Evolutionary conservation across 345 rosid genomes (phyloP).

Genomic region (Mangifera indica): DNA sequence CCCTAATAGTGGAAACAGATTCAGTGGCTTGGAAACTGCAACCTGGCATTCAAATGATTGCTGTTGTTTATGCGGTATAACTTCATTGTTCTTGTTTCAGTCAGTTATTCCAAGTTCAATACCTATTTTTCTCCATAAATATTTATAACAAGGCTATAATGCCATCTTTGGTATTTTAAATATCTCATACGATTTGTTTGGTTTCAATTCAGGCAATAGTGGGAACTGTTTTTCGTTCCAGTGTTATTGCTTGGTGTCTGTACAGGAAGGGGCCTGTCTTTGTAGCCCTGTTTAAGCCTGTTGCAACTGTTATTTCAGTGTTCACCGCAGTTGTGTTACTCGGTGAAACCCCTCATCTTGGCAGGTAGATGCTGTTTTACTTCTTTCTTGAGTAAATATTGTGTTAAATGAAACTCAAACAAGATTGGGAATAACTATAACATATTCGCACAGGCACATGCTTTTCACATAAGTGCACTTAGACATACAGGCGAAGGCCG

Average conservation of each 20-base stretch:
- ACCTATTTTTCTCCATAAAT: neutral
- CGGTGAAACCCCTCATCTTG: slow-evolving; percentile 36
- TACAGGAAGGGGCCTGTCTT: slow-evolving; percentile 42
- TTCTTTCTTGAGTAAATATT: neutral
- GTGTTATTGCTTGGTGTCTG: slow-evolving; percentile 21
- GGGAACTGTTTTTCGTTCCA: slow-evolving; percentile 26
- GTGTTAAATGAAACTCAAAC: neutral
- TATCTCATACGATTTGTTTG: neutral
- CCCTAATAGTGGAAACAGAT: slow-evolving; percentile 17
- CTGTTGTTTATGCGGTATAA: slow-evolving; percentile 13
- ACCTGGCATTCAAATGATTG: slow-evolving; percentile 15
- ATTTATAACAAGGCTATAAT: neutral
- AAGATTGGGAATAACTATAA: neutral
- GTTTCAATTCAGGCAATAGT: slow-evolving; percentile 19
- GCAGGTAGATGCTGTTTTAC: slow-evolving; percentile 20
- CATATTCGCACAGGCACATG: neutral
- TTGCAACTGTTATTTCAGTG: slow-evolving; percentile 41
- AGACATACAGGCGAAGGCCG: neutral
- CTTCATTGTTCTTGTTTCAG: neutral
- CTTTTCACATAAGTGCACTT: neutral
- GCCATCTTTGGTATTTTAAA: neutral
- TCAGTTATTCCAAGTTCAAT: neutral
- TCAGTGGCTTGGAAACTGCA: slow-evolving; percentile 20
- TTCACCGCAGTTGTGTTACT: slow-evolving; percentile 34
- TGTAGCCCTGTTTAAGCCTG: slow-evolving; percentile 42